Percentiles rank a stretch among this genome's conserved stretches.
phyloP scores from a whole-genome alignment of 331 rosid genomes.

The Rhamnella rubrinervis region DNA sequence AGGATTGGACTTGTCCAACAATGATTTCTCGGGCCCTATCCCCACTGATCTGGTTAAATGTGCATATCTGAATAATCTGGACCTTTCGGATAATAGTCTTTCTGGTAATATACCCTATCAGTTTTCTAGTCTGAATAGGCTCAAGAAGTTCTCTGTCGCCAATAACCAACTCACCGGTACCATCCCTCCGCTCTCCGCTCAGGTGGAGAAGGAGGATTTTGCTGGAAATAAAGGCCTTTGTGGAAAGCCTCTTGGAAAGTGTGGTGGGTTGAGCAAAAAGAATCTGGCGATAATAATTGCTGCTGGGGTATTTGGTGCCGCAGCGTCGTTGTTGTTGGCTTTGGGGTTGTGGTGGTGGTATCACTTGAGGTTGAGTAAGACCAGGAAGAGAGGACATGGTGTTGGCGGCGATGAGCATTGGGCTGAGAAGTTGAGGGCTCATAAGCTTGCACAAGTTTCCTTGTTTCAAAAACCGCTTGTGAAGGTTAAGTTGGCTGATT shows the following conservation, averaged over 20 bases:
- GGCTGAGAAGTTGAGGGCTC: constrained; percentile 72
- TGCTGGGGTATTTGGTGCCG: constrained; percentile 93
- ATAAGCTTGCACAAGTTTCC: constrained; percentile 76
- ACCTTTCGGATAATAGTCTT: constrained; percentile 50
- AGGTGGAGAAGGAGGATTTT: constrained; percentile 42
- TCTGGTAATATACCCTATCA: constrained; percentile 68
- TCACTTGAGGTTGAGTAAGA: constrained; percentile 51
- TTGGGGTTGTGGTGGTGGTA: constrained; percentile 98
- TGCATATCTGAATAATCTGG: constrained; percentile 50
- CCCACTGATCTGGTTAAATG: constrained; percentile 37
- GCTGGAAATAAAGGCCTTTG: constrained; percentile 73
- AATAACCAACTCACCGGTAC: constrained; percentile 62
- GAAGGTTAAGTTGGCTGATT: constrained; percentile 80
- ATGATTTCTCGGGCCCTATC: constrained; percentile 54
- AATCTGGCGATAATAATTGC: constrained; percentile 83
- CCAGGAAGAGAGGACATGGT: constrained; percentile 46
- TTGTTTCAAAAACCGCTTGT: constrained; percentile 93
- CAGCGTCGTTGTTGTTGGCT: constrained; percentile 67
- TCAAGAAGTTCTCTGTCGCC: constrained; percentile 59
- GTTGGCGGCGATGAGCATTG: constrained; percentile 52
- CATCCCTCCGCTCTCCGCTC: constrained; percentile 44
- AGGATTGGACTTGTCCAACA: constrained; percentile 57
- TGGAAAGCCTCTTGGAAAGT: constrained; percentile 78
- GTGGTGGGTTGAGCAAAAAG: constrained; percentile 84
- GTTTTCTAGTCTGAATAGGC: constrained; percentile 51